phyloP scores from a whole-genome alignment of 2,329 filamentous ascomycete genomes.

The Fonsecaea multimorphosa region DNA sequence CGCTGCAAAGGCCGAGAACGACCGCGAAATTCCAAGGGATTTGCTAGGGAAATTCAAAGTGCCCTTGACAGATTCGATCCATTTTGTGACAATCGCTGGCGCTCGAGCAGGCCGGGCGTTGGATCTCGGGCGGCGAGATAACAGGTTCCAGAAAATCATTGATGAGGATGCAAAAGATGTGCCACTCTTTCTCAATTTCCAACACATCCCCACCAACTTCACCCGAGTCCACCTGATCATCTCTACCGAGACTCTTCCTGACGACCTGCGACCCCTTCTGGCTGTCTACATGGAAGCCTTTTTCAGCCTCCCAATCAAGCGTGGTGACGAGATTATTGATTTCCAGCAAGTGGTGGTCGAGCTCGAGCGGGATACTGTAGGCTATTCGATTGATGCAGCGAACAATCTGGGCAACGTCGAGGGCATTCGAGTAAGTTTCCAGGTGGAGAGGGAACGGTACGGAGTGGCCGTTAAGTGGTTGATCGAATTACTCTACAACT shows the following conservation, averaged over 20 bases:
- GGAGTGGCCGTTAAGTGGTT: slow-evolving; percentile 81
- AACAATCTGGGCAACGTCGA: slow-evolving; percentile 77
- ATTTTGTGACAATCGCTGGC: slow-evolving; percentile 88
- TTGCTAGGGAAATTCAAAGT: slow-evolving; percentile 83
- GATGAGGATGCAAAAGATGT: slow-evolving; percentile 68
- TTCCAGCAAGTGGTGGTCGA: slow-evolving; percentile 94
- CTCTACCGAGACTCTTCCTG: slow-evolving; percentile 76
- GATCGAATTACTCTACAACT: slow-evolving; percentile 83
- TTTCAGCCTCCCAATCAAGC: slow-evolving; percentile 86
- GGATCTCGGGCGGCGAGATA: slow-evolving; percentile 69
- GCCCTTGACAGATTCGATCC: slow-evolving; percentile 85
- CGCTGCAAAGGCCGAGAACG: slow-evolving; percentile 84
- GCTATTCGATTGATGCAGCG: slow-evolving; percentile 75
- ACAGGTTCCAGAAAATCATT: slow-evolving; percentile 74
- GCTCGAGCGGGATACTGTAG: slow-evolving; percentile 88
- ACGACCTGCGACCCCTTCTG: slow-evolving; percentile 83
- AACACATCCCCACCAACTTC: slow-evolving; percentile 92
- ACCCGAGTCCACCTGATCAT: slow-evolving; percentile 83
- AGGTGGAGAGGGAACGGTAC: slow-evolving; percentile 89
- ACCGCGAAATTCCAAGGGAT: slow-evolving; percentile 79
- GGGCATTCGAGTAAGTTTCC: slow-evolving; percentile 79
- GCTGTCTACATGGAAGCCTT: slow-evolving; percentile 88
- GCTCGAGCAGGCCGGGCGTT: slow-evolving; percentile 81
- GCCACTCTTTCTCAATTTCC: slow-evolving; percentile 95
- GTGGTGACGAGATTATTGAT: slow-evolving; percentile 75